Base-by-base conservation (phyloP, 345 rosid species). In the Ailanthus altissimus region DNA sequence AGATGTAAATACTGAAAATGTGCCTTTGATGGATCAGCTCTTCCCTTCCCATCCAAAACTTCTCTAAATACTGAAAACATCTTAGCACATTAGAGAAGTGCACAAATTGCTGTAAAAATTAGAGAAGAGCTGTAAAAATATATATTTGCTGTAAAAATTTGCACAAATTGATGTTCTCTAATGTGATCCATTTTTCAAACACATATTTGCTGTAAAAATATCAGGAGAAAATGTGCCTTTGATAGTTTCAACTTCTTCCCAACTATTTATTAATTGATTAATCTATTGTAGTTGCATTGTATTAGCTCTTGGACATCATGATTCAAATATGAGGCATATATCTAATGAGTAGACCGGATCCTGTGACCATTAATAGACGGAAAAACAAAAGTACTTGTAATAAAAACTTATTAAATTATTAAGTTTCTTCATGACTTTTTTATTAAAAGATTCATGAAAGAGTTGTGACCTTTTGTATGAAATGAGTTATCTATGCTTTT, bases 201-300 rank as follows among this genome's bases (percentile, higher is more conserved):
- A 73, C 18, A 25, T 73, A 18, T 59, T 43, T 18, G 26, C 20
- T 43, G 54, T 43, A 59, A 49, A 73, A 16, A 59, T 45, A 42
- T 59, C 62, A 5, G 42, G 32, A 70, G 66, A 18, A 73, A 25
- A 5, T 43, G 21, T 21, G 40, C 13, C 23, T 42, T 20, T 7
- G 26, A 38, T 42, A 26, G 23, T 73, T 59, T 58, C 40, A 8
- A 10, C 36, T 71, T 54, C 49, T 53, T 21, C 20, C 25, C 21
- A 5, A 54, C 32, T 38, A 11, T 57, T 56, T 56, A 58, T 57
- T 40, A 21, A 43, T 72, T 21, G 49, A 3, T 42, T 4, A n/a
- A 42, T 40, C 36, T n/a, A 36, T 15, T 54, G 62, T 71, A 54
- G 36, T 53, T 72, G 75, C 23, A 21, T 57, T 72, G 40, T 14